Evolutionary conservation across 2,329 filamentous ascomycete genomes (phyloP), one percentile per base, ranked within the genome.

Genomic region (Dothiorella sarmentorum): DNA sequence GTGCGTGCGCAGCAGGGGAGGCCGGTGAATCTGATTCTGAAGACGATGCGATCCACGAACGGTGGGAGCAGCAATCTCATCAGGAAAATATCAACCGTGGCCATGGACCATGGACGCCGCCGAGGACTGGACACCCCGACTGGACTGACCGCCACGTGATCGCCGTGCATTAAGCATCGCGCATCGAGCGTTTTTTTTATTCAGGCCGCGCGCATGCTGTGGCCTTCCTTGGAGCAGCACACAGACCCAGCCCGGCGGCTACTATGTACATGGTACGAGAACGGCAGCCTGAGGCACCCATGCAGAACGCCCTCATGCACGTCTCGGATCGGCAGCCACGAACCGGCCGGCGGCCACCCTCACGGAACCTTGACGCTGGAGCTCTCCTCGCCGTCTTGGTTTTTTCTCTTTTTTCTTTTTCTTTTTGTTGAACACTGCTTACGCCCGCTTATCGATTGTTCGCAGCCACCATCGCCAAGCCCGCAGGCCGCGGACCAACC

Each of bases 71-170:
- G n/a, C n/a, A n/a, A n/a, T n/a, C n/a, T n/a, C n/a, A n/a, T n/a
- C n/a, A n/a, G n/a, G n/a, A n/a, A n/a, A n/a, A n/a, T n/a, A n/a
- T n/a, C n/a, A n/a, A n/a, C n/a, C n/a, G n/a, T n/a, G n/a, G n/a
- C n/a, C n/a, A n/a, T n/a, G n/a, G n/a, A n/a, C n/a, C n/a, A n/a
- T n/a, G n/a, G n/a, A n/a, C n/a, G n/a, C n/a, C n/a, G n/a, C n/a
- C n/a, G n/a, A n/a, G n/a, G n/a, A n/a, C n/a, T n/a, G n/a, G n/a
- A n/a, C n/a, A n/a, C n/a, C n/a, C n/a, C n/a, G n/a, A n/a, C n/a
- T n/a, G n/a, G n/a, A 31, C 49, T 53, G 49, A 53, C 49, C 49
- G 49, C 49, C 49, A 53, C 49, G 49, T 53, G 49, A 53, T 53
- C 49, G 49, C 49, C 49, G 31, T 51, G 47, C 47, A 51, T 29